phyloP scores from a whole-genome alignment of 495 filamentous ascomycete species.

The Aspergillus conjunctus region DNA sequence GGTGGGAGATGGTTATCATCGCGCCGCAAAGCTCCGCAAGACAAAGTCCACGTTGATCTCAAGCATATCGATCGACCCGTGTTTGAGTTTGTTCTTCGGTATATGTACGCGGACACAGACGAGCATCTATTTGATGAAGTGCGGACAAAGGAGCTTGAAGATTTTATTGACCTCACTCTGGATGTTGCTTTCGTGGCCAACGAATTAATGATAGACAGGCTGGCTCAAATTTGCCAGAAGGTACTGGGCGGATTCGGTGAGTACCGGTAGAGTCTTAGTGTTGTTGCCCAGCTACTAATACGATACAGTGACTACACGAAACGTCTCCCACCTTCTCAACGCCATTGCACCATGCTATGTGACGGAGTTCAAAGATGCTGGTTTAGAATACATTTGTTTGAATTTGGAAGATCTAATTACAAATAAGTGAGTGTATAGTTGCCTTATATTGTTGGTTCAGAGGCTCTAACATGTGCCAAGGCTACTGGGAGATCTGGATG shows the following conservation, averaged over 20 bases:
- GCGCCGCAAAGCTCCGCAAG: constrained; percentile 57
- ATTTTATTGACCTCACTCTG: constrained; percentile 84
- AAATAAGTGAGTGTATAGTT: constrained; percentile 60
- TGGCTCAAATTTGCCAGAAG: constrained; percentile 88
- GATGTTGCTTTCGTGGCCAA: constrained; percentile 90
- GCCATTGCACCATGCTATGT: constrained; percentile 79
- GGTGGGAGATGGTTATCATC: constrained; percentile 77
- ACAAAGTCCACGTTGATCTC: constrained; percentile 72
- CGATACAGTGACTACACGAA: constrained; percentile 72
- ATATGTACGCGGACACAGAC: constrained; percentile 83
- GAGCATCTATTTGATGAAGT: constrained; percentile 80
- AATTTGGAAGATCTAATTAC: constrained; percentile 89
- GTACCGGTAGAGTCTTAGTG: constrained; percentile 12
- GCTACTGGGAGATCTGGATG: constrained; percentile 81
- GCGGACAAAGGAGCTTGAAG: constrained; percentile 68
- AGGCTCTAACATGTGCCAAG: constrained; percentile 38
- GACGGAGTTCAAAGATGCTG: constrained; percentile 82
- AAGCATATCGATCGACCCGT: constrained; percentile 71
- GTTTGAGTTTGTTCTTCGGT: constrained; percentile 77
- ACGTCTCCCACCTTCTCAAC: constrained; percentile 82
- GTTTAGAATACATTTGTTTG: constrained; percentile 86
- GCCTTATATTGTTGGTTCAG: background rate
- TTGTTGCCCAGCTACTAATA: constrained; percentile 26
- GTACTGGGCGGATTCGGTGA: constrained; percentile 80
- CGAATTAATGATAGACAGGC: constrained; percentile 90